Evolutionary conservation across 2,329 filamentous ascomycete genomes (phyloP).

Genomic region (Epichloe sp.): DNA sequence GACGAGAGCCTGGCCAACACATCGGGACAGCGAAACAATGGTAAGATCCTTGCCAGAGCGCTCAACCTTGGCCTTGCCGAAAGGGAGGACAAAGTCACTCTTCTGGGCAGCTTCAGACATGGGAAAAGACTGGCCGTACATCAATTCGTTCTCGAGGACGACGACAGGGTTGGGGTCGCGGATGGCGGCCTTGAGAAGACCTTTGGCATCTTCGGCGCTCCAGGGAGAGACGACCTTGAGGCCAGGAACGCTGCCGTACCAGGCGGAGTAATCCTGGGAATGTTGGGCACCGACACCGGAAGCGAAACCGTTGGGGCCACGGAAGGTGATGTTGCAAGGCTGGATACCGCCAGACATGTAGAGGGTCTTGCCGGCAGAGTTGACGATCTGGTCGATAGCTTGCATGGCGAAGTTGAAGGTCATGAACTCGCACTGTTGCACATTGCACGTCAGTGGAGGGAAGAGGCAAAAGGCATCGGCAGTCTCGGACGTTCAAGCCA

Average conservation of each 20-base stretch:
- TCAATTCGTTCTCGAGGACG: conserved; percentile 74
- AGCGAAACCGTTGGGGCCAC: conserved; percentile 96
- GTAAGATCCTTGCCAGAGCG: conserved; percentile 91
- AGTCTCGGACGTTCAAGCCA: neutral
- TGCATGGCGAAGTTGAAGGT: conserved; percentile 99
- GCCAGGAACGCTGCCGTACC: conserved; percentile 97
- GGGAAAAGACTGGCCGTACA: conserved; percentile 91
- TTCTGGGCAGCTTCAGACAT: conserved; percentile 96
- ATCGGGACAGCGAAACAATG: conserved; percentile 87
- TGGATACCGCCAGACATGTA: conserved; percentile 99
- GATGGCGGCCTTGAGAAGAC: conserved; percentile 93
- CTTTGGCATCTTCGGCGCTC: conserved; percentile 97
- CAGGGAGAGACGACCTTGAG: conserved; percentile 97
- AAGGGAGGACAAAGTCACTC: conserved; percentile 91
- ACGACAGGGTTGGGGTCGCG: conserved; percentile 96
- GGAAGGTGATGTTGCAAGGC: conserved; percentile 99
- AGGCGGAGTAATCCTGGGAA: conserved; percentile 96
- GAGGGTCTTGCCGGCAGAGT: conserved; percentile 96
- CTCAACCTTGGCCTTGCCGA: conserved; percentile 99
- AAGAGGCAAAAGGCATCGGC: neutral
- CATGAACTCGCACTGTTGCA: conserved; percentile 88
- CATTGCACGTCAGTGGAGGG: conserved; percentile 2
- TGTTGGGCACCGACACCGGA: conserved; percentile 93
- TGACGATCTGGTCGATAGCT: conserved; percentile 98
- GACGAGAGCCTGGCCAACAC: conserved; percentile 79